These are phyloP conservation scores for Leccinum rimulosum DNA, from an alignment of 768 basidiomycete genomes.

Conservation along the genomic window DNA sequence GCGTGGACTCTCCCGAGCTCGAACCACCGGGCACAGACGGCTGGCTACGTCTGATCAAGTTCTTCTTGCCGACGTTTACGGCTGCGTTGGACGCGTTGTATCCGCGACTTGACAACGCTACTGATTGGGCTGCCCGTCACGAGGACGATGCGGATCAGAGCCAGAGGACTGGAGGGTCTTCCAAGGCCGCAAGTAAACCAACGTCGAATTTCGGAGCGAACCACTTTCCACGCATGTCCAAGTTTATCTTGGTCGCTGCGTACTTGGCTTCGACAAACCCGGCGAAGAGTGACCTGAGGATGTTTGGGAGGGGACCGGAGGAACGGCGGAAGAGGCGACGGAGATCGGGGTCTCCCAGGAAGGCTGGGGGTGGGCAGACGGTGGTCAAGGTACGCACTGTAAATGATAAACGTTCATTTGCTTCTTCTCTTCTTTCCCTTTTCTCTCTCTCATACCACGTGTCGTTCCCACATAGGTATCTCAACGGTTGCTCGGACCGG, in stretches of 20 bases:
- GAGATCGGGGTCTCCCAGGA: slow-evolving; percentile 37
- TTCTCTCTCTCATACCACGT: not conserved
- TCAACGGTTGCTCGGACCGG: slow-evolving; percentile 70
- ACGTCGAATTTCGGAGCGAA: slow-evolving; percentile 22
- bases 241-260: slow-evolving; percentile 72
- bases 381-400: slow-evolving; percentile 41
- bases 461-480: slow-evolving; percentile 46
- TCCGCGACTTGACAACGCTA: slow-evolving; percentile 64
- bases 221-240: slow-evolving; percentile 62
- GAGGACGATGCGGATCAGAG: slow-evolving; percentile 34
- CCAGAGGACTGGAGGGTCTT: not conserved
- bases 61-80: slow-evolving; percentile 62
- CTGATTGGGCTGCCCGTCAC: slow-evolving; percentile 58
- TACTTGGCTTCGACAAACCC: slow-evolving; percentile 88
- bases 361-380: slow-evolving; percentile 33
- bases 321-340: slow-evolving; percentile 59
- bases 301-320: slow-evolving; percentile 40
- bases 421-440: not conserved
- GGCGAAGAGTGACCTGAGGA: slow-evolving; percentile 69
- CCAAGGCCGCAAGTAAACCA: slow-evolving; percentile 6
- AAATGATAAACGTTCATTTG: not conserved
- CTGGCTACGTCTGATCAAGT: slow-evolving; percentile 61
- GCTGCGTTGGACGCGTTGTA: slow-evolving; percentile 64
- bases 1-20: slow-evolving; percentile 27
- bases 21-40: slow-evolving; percentile 50